Evolutionary conservation across 2,329 filamentous ascomycete species (phyloP).

Genomic region (Aspergillus pseudotamarii): DNA sequence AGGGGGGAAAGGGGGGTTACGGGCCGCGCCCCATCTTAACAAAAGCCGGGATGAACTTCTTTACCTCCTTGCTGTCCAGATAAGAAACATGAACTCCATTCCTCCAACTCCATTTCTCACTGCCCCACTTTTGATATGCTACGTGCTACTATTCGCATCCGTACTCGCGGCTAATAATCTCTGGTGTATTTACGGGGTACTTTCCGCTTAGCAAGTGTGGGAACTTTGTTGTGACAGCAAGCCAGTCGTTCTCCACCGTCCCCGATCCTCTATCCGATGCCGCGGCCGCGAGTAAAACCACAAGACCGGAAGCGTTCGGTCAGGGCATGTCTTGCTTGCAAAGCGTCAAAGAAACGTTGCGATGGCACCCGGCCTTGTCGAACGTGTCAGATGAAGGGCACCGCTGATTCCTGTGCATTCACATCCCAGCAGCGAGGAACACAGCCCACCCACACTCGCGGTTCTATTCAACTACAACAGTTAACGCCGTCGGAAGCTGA

Average conservation of each 20-base stretch:
- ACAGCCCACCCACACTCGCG: neutral
- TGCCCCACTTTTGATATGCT: neutral
- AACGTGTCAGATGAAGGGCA: conserved; percentile 50
- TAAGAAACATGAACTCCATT: neutral
- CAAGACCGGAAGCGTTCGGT: conserved; percentile 53
- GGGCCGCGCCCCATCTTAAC: neutral
- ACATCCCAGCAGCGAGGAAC: conserved; percentile 22
- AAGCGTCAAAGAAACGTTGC: conserved; percentile 56
- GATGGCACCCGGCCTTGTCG: conserved; percentile 53
- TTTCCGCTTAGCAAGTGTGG: neutral
- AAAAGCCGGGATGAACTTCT: neutral
- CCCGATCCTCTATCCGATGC: conserved; percentile 41
- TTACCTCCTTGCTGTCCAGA: neutral
- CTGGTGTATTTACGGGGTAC: neutral
- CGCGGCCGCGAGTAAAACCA: conserved; percentile 55
- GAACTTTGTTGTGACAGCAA: neutral
- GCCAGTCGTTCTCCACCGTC: neutral
- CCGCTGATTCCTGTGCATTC: conserved; percentile 44
- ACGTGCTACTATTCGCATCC: neutral
- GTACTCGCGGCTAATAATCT: neutral
- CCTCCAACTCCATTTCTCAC: neutral
- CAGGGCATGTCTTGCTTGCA: conserved; percentile 54
- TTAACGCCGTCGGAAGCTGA: neutral
- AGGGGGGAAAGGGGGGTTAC: neutral
- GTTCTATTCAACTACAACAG: neutral